Evolutionary conservation across 345 rosid species (phyloP), one percentile per base, ranked within the genome.

Genomic region (Firmiana major): DNA sequence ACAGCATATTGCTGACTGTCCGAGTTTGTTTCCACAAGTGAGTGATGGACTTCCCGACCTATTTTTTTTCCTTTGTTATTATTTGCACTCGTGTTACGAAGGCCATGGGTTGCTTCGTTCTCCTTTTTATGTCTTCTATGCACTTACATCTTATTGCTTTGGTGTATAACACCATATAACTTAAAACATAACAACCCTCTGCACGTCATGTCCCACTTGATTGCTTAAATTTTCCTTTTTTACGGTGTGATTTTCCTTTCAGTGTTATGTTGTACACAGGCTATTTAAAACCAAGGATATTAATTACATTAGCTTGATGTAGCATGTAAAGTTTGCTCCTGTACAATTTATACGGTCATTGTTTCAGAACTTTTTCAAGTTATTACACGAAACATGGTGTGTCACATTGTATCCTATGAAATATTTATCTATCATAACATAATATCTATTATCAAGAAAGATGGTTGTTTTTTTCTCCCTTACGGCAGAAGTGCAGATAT

Each of bases 11-110:
- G 90, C 90, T 12, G 99, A 97, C 66, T 94, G 97, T 81, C 97
- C 98, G 65, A 94, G 86, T 86, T 86, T 97, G 89, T 94, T 94
- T 85, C 97, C 97, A 34, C 97, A 94, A 87, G 99, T 94, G 88
- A 87, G 86, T 46, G 19, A 75, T 63, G 42, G 43, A 75, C 31
- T 73, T 62, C 19, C 13, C 19, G 13, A 43, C 22, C 7, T 62
- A 58, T 48, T 43, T 46, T 63, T 24, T 38, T 24, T n/a, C 51
- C 13, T 40, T 69, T 1, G 7, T 45, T 57, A 57, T 22, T 55
- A 36, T 55, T 38, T 72, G 31, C 26, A 53, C n/a, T 17, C 17
- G 59, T 70, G 58, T 70, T 67, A 12, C 11, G 31, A 13, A 28
- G 62, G 48, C 48, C 62, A 63, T 65, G 57, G 21, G 19, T 46